Percentiles rank a stretch among this genome's conserved stretches.
Evolutionary conservation across 2,329 filamentous ascomycete genomes (phyloP).

Genomic region (Amauroascus verrucosus): DNA sequence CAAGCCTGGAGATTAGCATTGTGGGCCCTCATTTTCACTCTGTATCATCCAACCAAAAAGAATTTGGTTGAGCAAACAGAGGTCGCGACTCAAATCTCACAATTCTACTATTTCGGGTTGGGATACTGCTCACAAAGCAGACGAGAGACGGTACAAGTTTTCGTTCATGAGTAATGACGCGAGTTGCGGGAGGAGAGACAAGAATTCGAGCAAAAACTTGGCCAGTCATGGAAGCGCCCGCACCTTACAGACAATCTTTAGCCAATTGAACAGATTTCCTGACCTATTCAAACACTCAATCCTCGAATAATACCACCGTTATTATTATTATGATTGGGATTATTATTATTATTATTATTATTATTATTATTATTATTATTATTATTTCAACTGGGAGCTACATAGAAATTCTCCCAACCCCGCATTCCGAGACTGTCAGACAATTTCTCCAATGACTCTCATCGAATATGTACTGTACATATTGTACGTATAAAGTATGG

Average conservation of each 20-base stretch:
- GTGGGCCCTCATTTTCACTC: not conserved
- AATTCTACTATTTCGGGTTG: too few relatives aligned
- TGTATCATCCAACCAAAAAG: not conserved
- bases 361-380: not conserved
- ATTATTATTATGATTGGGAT: not conserved
- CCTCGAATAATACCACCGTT: constrained; percentile 7
- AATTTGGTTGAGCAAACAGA: not conserved
- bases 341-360: not conserved
- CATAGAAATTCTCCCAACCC: constrained; percentile 2
- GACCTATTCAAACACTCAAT: not conserved
- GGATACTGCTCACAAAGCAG: too few relatives aligned
- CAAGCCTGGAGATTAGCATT: not conserved
- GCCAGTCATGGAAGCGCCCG: not conserved
- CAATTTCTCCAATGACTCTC: not conserved
- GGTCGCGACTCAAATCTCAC: not conserved
- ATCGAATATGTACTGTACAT: not conserved
- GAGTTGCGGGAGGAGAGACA: not conserved
- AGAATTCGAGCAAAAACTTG: not conserved
- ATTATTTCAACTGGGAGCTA: constrained; percentile 1
- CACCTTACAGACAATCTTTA: not conserved
- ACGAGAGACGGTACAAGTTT: too few relatives aligned
- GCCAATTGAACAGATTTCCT: not conserved
- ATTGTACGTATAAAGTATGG: not conserved
- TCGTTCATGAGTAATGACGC: too few relatives aligned
- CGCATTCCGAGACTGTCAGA: constrained; percentile 8